Base-by-base conservation (phyloP, 768 basidiomycete species). In the Leucocoprinus birnbaumii region DNA sequence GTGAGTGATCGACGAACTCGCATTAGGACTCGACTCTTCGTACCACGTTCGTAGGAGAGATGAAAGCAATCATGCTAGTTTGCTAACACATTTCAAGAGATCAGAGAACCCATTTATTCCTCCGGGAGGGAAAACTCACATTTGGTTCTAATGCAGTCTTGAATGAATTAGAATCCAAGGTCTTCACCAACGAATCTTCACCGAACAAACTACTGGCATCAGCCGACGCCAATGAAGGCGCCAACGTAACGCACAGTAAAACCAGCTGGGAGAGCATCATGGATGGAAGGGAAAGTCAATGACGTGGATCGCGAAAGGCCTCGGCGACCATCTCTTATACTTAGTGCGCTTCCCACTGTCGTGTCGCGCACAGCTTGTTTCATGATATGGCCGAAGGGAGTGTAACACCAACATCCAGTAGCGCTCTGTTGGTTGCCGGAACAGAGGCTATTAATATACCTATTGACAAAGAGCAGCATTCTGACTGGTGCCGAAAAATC, bases 1-100 rank as follows among this genome's bases (percentile, higher is more conserved):
- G 31, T 48, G 26, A 52, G 26, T n/a, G 14, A 6, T 19, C 2
- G 4, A 37, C 24, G 22, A 18, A n/a, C 19, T 24, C 24, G 11
- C 8, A 24, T 3, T 8, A 19, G 9, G 45, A 16, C 22, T 19
- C 14, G 3, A 31, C 71, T 86, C 31, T 11, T n/a, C 31, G 66
- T 67, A 90, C 89, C 60, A 87, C 87, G 63, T 89, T 94, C 91
- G 93, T 94, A 2, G 92, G 89, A 19, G 94, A 94, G 14, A 94
- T 87, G 65, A 95, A 97, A 1, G 92, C 94, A 13, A 95, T 85
- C 64, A 94, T 70, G 56, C 76, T 81, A 25, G 90, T 87, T 70
- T 80, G 73, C 90, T 91, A 60, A 11, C 5, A 31, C 11, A 51
- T 16, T 3, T 41, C 24, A 16, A 35, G 19, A 43, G 14, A 53